phyloP scores from a whole-genome alignment of 2,329 filamentous ascomycete species.

The Neofusicoccum cordaticola region DNA sequence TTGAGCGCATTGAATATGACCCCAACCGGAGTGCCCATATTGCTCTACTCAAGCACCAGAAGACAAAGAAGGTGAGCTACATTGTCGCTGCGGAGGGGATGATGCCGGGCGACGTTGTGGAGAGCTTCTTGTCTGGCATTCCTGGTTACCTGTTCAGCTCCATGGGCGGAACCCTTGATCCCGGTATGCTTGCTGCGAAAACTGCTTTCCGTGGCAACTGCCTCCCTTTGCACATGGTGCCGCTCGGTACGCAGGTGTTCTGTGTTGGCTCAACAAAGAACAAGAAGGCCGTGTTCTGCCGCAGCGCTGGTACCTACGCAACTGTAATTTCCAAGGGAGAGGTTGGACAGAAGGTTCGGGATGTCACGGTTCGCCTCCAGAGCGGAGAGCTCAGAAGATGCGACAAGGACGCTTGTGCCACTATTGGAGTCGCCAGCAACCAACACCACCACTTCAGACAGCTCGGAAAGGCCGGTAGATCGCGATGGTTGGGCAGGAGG shows the following conservation, averaged over 20 bases:
- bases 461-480: constrained; percentile 91
- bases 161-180: constrained; percentile 92
- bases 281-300: constrained; percentile 83
- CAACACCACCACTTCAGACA: constrained; percentile 84
- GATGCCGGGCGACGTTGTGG: constrained; percentile 83
- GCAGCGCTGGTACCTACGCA: constrained; percentile 89
- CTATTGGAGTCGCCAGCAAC: constrained; percentile 92
- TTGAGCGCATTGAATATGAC: constrained; percentile 95
- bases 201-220: constrained; percentile 95
- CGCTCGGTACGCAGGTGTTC: constrained; percentile 87
- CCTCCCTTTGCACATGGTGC: constrained; percentile 91
- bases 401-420: constrained; percentile 88
- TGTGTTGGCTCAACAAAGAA: constrained; percentile 75
- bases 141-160: constrained; percentile 80
- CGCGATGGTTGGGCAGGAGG: constrained; percentile 88
- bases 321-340: constrained; percentile 80
- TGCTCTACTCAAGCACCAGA: constrained; percentile 74
- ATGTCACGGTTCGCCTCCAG: constrained; percentile 81
- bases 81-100: constrained; percentile 95
- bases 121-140: constrained; percentile 89
- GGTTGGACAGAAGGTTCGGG: constrained; percentile 64
- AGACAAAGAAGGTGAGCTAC: constrained; percentile 76
- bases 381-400: constrained; percentile 91
- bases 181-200: constrained; percentile 91
- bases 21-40: constrained; percentile 91